phyloP scores from a whole-genome alignment of 78 protist genomes.

The Dictyostelium capitatum region DNA sequence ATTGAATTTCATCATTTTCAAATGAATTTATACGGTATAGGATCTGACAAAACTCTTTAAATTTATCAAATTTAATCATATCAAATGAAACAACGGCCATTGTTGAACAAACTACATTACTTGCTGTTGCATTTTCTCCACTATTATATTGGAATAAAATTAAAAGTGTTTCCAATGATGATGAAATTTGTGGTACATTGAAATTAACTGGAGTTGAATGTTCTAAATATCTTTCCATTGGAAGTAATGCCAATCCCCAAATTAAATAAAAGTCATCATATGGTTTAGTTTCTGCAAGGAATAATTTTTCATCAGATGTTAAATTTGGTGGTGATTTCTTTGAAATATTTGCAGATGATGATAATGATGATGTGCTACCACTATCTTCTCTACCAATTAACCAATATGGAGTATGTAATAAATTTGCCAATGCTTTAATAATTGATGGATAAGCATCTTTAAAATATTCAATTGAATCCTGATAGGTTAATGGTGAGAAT shows the following conservation, averaged over 20 bases:
- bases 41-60: slow-evolving; percentile 34
- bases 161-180: slow-evolving; percentile 27
- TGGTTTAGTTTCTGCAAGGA: slow-evolving; percentile 44
- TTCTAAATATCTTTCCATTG: slow-evolving; percentile 50
- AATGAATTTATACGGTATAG: slow-evolving; percentile 2
- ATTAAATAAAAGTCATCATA: slow-evolving; percentile 28
- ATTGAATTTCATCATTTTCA: slow-evolving; percentile 18
- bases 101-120: slow-evolving; percentile 8
- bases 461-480: slow-evolving; percentile 58
- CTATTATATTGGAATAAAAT: slow-evolving; percentile 28
- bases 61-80: slow-evolving; percentile 6
- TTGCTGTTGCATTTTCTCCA: slow-evolving; percentile 28
- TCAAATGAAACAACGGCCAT: neutral
- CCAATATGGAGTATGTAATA: slow-evolving; percentile 61
- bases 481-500: slow-evolving; percentile 59
- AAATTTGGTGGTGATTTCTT: neutral
- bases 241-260: slow-evolving; percentile 22
- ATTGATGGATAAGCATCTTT: slow-evolving; percentile 67
- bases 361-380: neutral
- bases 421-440: slow-evolving; percentile 28
- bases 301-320: slow-evolving; percentile 2
- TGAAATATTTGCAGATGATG: neutral
- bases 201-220: slow-evolving; percentile 32
- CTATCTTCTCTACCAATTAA: slow-evolving; percentile 31
- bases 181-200: neutral